A percentile compares a stretch with the other conserved stretches of the same genome.
phyloP scores from a whole-genome alignment of 2,329 filamentous ascomycete species.

The Diplodia sapinea region DNA sequence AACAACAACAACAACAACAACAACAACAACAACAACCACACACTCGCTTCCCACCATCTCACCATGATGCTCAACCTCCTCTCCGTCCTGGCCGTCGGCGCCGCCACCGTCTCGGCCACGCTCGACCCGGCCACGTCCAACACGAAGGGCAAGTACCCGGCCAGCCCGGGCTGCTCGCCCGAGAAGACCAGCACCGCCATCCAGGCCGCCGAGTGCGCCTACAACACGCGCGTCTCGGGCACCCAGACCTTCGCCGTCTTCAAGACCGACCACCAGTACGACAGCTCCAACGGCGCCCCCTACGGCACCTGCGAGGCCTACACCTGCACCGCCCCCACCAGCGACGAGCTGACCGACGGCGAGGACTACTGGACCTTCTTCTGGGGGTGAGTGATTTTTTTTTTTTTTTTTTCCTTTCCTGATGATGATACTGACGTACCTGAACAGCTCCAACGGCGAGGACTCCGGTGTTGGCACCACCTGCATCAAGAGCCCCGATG shows the following conservation, averaged over 20 bases:
- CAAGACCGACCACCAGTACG: conserved; percentile 53
- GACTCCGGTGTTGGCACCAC: conserved; percentile 37
- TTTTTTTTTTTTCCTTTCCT: conserved; percentile 50
- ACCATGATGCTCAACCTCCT: conserved; percentile 29
- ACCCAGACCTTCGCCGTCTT: conserved; percentile 51
- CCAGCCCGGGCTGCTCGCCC: conserved; percentile 35
- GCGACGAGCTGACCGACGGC: neutral
- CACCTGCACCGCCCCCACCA: conserved; percentile 14
- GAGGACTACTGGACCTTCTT: conserved; percentile 22
- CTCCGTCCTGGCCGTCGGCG: conserved; percentile 32
- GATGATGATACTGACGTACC: conserved; percentile 25
- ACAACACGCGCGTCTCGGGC: conserved; percentile 48
- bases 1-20: neutral
- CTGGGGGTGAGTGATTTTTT: conserved; percentile 40
- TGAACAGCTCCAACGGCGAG: conserved; percentile 34
- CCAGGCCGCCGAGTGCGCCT: conserved; percentile 52
- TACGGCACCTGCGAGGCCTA: conserved; percentile 48
- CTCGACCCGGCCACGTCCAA: conserved; percentile 48
- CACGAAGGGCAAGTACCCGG: conserved; percentile 45
- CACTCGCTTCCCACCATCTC: neutral
- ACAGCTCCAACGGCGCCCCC: conserved; percentile 51
- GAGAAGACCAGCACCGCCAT: conserved; percentile 46
- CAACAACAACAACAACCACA: neutral
- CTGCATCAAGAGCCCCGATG: conserved; percentile 39
- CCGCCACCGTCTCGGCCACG: conserved; percentile 38